Conservation (phyloP, 352 stramenopile genomes). For the Globisporangium middletonii region DNA sequence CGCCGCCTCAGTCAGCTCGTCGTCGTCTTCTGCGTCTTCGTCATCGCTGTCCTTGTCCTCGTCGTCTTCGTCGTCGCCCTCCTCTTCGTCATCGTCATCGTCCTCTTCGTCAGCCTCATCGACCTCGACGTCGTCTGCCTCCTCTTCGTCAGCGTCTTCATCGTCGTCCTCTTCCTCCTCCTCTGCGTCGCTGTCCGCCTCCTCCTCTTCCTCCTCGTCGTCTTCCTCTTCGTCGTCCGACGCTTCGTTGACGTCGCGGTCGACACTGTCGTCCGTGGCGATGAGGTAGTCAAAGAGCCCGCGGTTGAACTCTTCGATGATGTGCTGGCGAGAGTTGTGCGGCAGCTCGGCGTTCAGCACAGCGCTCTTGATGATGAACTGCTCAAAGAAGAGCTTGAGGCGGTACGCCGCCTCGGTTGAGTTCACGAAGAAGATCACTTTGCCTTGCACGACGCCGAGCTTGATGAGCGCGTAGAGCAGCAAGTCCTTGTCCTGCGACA, state of each 20-base stretch:
- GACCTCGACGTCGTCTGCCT: constrained; percentile 24
- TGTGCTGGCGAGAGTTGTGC: constrained; percentile 96
- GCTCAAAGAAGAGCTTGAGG: constrained; percentile 99
- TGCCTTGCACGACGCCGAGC: constrained; percentile 95
- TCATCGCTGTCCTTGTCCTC: constrained; percentile 22
- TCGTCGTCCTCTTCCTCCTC: constrained; percentile 36
- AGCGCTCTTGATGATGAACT: constrained; percentile 97
- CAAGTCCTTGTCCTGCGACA: constrained; percentile 92
- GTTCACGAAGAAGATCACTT: constrained; percentile 99
- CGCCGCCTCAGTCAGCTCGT: constrained; percentile 9
- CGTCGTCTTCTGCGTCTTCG: constrained; percentile 20
- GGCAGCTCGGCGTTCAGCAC: constrained; percentile 99
- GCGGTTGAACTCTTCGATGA: constrained; percentile 93
- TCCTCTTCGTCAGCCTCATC: constrained; percentile 55
- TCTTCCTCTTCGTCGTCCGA: constrained; percentile 65
- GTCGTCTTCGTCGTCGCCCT: constrained; percentile 21
- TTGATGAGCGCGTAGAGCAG: constrained; percentile 98
- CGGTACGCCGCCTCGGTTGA: constrained; percentile 91
- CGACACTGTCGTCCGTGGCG: constrained; percentile 96
- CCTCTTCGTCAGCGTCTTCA: constrained; percentile 38
- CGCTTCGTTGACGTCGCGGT: constrained; percentile 65
- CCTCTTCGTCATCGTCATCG: constrained; percentile 54
- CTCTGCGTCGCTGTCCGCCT: constrained; percentile 29
- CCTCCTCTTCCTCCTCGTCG: constrained; percentile 59
- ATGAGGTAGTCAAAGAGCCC: constrained; percentile 99